phyloP scores from a whole-genome alignment of 73 alveolate species.

The Tetrahymena borealis region DNA sequence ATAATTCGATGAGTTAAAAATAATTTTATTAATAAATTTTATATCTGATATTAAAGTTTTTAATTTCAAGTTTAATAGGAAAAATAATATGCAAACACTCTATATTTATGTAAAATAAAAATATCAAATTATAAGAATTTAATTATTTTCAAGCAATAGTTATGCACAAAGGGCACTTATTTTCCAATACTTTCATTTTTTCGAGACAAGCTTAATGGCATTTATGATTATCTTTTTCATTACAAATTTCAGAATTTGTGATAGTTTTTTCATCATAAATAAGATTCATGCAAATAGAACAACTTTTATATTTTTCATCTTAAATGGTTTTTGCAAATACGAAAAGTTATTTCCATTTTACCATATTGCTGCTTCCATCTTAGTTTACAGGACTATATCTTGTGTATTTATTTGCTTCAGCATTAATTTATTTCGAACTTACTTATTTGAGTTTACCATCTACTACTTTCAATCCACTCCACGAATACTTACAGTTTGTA shows the following conservation, averaged over 20 bases:
- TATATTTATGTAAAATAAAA: too few species aligned
- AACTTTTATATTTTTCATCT: too few species aligned
- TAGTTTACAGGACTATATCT: neutral
- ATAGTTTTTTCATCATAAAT: neutral
- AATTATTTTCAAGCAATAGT: too few species aligned
- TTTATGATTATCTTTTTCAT: neutral
- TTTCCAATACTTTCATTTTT: too few species aligned
- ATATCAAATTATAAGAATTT: too few species aligned
- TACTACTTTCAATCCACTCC: neutral
- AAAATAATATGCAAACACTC: too few species aligned
- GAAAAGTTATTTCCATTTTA: neutral
- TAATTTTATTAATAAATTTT: too few species aligned
- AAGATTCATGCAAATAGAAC: neutral
- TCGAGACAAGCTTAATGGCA: neutral
- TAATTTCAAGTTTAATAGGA: too few species aligned
- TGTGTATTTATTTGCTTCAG: neutral
- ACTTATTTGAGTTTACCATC: neutral
- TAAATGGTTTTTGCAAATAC: neutral
- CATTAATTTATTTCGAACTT: neutral
- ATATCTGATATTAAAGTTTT: too few species aligned
- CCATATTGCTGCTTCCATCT: neutral
- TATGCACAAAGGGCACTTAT: neutral
- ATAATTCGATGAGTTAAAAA: too few species aligned
- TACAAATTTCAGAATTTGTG: neutral
- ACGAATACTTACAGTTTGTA: neutral